Evolutionary conservation across 805 yeast genomes (phyloP), one percentile per base, ranked within the genome.

Genomic region (Clavispora santaluciae): DNA sequence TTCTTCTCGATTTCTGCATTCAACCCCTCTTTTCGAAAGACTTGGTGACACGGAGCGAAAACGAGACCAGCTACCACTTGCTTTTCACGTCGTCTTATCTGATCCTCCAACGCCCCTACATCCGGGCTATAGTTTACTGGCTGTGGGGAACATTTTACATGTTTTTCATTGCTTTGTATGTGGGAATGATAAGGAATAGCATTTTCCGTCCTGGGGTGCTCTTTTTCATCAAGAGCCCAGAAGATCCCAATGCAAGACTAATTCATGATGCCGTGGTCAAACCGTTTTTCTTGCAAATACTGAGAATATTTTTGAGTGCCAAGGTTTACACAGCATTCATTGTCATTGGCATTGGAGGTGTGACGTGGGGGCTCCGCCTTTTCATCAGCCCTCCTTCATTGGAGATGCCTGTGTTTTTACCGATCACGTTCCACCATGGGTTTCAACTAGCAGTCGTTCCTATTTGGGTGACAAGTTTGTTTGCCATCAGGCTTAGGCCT

Each of bases 191-290:
- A 16, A 73, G 99, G 46, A 66, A 75, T 34, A 64, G 69, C 44
- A 79, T 88, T 29, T 72, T 91, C 43, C 75, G 99, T 41, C 83
- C 85, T 0, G 99, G 99, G 10, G 96, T 87, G 7, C 68, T 93
- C 35, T 93, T 80, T 60, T 93, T 93, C 65, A 85, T 93, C 45
- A 76, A 96, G 52, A 88, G 95, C 17, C 96, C 96, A 4, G 96
- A 89, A 52, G 97, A 93, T 57, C 96, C 95, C 29, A 84, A 86
- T 51, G 81, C 88, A 35, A 79, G 91, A 49, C 76, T 93, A 10
- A 74, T 91, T 31, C 91, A 88, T 49, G 96, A 90, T 57, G 93
- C 95, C 1, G 62, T 93, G 39, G 83, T 85, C 43, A 79, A 85
- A 49, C 86, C 96, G 1, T 74, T 91, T 53, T 48, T 62, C 7